Conservation (phyloP, 306 rosid genomes). For the Arachis hypogaea region DNA sequence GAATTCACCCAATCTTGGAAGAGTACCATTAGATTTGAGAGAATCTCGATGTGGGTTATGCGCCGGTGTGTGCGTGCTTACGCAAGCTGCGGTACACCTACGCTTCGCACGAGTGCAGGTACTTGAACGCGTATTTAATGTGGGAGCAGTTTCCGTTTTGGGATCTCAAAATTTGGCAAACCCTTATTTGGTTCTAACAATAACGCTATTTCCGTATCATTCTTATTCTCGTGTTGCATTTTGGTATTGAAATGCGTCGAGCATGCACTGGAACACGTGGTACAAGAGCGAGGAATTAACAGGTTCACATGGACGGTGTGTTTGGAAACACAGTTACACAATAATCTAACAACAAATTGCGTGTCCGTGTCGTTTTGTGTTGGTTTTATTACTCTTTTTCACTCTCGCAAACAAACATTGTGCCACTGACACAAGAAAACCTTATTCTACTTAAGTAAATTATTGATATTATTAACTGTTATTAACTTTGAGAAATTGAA, state of each 20-base stretch:
- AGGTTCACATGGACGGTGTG: not conserved
- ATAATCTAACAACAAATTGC: constrained; percentile 33
- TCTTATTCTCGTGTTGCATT: not conserved
- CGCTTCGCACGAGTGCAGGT: constrained; percentile 46
- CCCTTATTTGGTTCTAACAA: constrained; percentile 26
- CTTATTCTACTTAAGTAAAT: not conserved
- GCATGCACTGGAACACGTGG: constrained; percentile 33
- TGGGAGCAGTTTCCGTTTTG: constrained; percentile 32
- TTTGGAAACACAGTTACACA: constrained; percentile 40
- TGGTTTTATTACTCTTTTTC: not conserved
- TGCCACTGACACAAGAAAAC: constrained; percentile 8
- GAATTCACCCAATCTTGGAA: not conserved
- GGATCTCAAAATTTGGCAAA: constrained; percentile 45
- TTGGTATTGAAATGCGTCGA: constrained; percentile 24
- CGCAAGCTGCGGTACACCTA: constrained; percentile 39
- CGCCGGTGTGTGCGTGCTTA: constrained; percentile 35
- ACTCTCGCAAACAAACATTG: not conserved
- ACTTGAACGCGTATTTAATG: constrained; percentile 44
- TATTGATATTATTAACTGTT: no score
- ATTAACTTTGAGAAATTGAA: not conserved
- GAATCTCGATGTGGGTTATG: constrained; percentile 6
- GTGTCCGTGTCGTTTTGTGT: constrained; percentile 40
- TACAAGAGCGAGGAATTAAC: not conserved
- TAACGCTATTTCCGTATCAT: not conserved
- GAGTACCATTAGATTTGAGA: not conserved